A percentile compares a stretch with the other conserved stretches of the same genome.
Evolutionary conservation across 1,139 yeast species (phyloP).

Genomic region (Torulaspora globosa): DNA sequence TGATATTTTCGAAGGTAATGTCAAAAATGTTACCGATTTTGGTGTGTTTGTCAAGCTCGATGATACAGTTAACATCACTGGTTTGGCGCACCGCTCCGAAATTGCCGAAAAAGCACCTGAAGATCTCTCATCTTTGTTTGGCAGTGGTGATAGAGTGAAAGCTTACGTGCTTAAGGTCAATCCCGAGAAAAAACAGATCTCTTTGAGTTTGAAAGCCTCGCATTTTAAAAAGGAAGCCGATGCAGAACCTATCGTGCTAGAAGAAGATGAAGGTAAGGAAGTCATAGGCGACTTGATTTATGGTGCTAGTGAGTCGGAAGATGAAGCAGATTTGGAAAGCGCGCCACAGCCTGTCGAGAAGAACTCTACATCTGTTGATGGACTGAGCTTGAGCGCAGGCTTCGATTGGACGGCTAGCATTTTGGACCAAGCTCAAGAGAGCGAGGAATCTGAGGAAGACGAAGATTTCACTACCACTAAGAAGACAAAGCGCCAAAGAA

Average conservation of each 20-base stretch:
- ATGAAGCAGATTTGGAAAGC: conserved; percentile 22
- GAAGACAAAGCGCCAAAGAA: conserved; percentile 44
- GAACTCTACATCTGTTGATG: conserved; percentile 38
- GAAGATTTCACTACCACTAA: conserved; percentile 49
- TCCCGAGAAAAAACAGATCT: conserved; percentile 62
- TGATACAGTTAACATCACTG: conserved; percentile 70
- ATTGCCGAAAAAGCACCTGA: conserved; percentile 68
- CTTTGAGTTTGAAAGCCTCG: conserved; percentile 93
- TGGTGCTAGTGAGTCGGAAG: conserved; percentile 22
- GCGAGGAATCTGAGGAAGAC: conserved; percentile 48
- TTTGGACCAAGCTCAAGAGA: conserved; percentile 69
- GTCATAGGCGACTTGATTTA: conserved; percentile 29
- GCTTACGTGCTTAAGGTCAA: conserved; percentile 70
- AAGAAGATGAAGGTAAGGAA: conserved; percentile 29
- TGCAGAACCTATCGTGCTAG: conserved; percentile 34
- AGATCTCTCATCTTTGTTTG: conserved; percentile 56
- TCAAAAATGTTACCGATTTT: conserved; percentile 73
- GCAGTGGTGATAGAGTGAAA: conserved; percentile 86
- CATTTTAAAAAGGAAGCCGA: conserved; percentile 52
- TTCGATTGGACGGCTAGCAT: conserved; percentile 94
- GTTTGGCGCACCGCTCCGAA: conserved; percentile 83
- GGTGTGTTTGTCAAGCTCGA: conserved; percentile 87
- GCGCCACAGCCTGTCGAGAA: conserved; percentile 21
- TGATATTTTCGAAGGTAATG: conserved; percentile 72
- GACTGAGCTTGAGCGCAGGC: conserved; percentile 70